Conservation (phyloP, 148 eudicot species). For the Tetragonia tetragonoides region DNA sequence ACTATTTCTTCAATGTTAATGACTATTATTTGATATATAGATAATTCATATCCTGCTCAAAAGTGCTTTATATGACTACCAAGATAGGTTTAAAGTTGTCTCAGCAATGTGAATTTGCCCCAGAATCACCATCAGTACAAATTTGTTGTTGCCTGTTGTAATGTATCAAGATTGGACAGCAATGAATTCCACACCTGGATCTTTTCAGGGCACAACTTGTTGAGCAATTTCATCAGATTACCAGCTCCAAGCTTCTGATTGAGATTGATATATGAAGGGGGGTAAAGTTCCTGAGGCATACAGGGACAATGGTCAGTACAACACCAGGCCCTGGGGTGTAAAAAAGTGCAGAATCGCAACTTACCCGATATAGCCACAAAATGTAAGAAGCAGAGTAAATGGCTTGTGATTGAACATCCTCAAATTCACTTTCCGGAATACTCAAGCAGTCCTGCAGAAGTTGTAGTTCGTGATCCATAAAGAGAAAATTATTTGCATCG, state of each 20-base stretch:
- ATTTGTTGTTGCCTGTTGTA: background rate
- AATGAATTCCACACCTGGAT: slow-evolving; percentile 50
- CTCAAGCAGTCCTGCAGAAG: slow-evolving; percentile 49
- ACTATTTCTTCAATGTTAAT: no score
- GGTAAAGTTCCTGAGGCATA: slow-evolving; percentile 44
- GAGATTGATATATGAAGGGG: slow-evolving; percentile 25
- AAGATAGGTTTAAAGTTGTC: background rate
- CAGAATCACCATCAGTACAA: background rate
- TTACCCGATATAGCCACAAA: slow-evolving; percentile 66
- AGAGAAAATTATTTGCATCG: slow-evolving; percentile 12
- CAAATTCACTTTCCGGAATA: slow-evolving; percentile 56
- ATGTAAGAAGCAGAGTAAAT: slow-evolving; percentile 60
- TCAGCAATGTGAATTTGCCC: background rate
- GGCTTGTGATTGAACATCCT: slow-evolving; percentile 75
- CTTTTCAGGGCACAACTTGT: slow-evolving; percentile 61
- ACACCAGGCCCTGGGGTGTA: background rate
- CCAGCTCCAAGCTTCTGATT: slow-evolving; percentile 32
- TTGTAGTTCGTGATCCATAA: slow-evolving; percentile 44
- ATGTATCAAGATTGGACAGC: slow-evolving; percentile 14
- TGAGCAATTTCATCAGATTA: slow-evolving; percentile 39
- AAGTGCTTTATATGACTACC: background rate
- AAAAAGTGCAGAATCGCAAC: background rate
- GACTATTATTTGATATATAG: no score
- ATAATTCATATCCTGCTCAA: no score
- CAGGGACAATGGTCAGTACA: background rate